Evolutionary conservation across 208 protist species (phyloP).

Genomic region (Acanthamoeba polyphaga): DNA sequence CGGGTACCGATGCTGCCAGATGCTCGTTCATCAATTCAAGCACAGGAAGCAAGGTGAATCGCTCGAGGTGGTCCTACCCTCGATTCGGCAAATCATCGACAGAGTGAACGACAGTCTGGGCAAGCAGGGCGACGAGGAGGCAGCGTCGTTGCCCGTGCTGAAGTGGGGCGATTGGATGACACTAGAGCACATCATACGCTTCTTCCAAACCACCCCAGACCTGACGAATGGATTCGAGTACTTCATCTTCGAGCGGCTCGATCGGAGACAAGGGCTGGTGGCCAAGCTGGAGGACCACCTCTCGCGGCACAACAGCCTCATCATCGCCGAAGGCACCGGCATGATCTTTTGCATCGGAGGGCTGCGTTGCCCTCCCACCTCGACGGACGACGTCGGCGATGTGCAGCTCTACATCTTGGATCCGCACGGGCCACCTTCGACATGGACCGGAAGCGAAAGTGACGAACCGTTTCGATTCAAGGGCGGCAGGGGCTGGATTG

Average conservation of each 20-base stretch:
- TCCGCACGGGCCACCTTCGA: background rate
- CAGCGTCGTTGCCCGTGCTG: background rate
- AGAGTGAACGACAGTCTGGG: background rate
- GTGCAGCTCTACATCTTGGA: conserved; percentile 41
- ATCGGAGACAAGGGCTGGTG: conserved; percentile 15
- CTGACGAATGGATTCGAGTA: background rate
- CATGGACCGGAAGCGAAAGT: background rate
- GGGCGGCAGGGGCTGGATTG: background rate
- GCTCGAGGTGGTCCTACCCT: background rate
- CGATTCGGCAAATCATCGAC: background rate
- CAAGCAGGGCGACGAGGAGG: background rate
- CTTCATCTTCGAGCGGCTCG: conserved; percentile 53
- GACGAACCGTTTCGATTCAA: conserved; percentile 43
- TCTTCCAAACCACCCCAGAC: background rate
- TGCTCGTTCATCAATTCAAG: conserved; percentile 18
- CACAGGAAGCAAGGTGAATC: background rate
- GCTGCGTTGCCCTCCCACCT: background rate
- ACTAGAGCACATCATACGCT: conserved; percentile 44
- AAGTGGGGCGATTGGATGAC: conserved; percentile 41
- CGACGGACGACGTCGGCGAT: background rate
- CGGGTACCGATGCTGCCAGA: conserved; percentile 50
- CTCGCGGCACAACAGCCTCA: background rate
- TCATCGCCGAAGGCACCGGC: conserved; percentile 30
- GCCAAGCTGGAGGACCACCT: conserved; percentile 56
- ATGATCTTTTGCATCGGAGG: conserved; percentile 50